phyloP scores from a whole-genome alignment of 768 basidiomycete species.

The Lactarius evosmus region DNA sequence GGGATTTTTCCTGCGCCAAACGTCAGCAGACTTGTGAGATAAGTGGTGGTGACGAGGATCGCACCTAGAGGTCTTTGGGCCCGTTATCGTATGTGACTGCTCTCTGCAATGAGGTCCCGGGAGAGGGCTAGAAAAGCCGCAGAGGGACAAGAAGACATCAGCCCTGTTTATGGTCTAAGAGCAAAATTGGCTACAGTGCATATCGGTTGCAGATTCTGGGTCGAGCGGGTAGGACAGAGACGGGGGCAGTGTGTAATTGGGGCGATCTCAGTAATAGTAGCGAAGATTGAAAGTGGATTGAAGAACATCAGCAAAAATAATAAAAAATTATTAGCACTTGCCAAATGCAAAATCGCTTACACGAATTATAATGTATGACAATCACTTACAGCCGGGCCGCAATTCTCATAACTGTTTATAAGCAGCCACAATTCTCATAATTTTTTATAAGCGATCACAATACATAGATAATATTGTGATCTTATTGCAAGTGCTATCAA shows the following conservation, averaged over 20 bases:
- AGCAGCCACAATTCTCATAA: too few relatives aligned
- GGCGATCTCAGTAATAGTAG: not conserved
- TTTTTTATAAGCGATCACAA: too few relatives aligned
- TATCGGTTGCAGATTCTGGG: not conserved
- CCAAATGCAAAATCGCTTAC: too few relatives aligned
- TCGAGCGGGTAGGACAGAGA: slow-evolving; percentile 2
- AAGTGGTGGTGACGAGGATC: too few relatives aligned
- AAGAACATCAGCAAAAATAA: too few relatives aligned
- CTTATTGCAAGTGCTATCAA: too few relatives aligned
- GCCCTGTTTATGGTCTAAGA: not conserved
- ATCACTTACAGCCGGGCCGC: too few relatives aligned
- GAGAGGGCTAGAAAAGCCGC: not conserved
- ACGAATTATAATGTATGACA: too few relatives aligned
- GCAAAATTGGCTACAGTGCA: not conserved
- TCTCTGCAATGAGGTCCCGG: not conserved
- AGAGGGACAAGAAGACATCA: not conserved
- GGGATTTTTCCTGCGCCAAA: slow-evolving; percentile 51
- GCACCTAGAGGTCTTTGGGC: slow-evolving; percentile 30
- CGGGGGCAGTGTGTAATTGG: not conserved
- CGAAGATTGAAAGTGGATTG: not conserved
- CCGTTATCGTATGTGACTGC: slow-evolving; percentile 16
- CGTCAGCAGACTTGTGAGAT: not conserved
- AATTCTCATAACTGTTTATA: too few relatives aligned
- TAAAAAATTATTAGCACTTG: too few relatives aligned
- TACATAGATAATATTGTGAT: too few relatives aligned